Percentiles rank a stretch among this genome's conserved stretches.
These are phyloP conservation scores for Rhinocladiella similis DNA, from an alignment of 2,329 filamentous ascomycete species.

Conservation along the genomic window DNA sequence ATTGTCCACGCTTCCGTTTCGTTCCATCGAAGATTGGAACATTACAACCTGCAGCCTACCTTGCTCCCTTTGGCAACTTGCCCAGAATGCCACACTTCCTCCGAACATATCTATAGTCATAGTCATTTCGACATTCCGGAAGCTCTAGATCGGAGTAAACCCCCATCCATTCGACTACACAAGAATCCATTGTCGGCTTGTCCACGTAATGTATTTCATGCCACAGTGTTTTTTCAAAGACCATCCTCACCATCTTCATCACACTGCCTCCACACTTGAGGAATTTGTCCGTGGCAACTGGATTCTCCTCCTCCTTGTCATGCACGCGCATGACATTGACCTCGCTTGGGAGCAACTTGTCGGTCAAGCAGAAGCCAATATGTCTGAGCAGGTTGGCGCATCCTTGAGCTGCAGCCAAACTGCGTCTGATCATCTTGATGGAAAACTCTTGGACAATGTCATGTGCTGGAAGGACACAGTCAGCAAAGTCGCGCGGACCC, in stretches of 20 bases:
- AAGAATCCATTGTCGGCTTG: too few relatives aligned
- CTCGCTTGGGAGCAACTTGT: background rate
- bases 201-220: too few relatives aligned
- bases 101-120: conserved; percentile 37
- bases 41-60: too few relatives aligned
- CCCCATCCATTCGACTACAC: background rate
- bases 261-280: background rate
- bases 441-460: background rate
- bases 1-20: too few relatives aligned
- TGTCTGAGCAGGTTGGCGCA: background rate
- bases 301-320: background rate
- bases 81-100: conserved; percentile 20
- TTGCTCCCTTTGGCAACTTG: too few relatives aligned
- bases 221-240: background rate
- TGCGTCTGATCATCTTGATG: background rate
- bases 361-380: background rate
- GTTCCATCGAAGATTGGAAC: too few relatives aligned
- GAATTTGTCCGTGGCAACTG: background rate
- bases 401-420: background rate
- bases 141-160: conserved; percentile 17
- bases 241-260: background rate
- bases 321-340: background rate
- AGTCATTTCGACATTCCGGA: conserved; percentile 37
- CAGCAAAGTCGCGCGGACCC: background rate
- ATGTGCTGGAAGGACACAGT: background rate